phyloP scores from a whole-genome alignment of 2,329 filamentous ascomycete species.

The Diplodia seriata region DNA sequence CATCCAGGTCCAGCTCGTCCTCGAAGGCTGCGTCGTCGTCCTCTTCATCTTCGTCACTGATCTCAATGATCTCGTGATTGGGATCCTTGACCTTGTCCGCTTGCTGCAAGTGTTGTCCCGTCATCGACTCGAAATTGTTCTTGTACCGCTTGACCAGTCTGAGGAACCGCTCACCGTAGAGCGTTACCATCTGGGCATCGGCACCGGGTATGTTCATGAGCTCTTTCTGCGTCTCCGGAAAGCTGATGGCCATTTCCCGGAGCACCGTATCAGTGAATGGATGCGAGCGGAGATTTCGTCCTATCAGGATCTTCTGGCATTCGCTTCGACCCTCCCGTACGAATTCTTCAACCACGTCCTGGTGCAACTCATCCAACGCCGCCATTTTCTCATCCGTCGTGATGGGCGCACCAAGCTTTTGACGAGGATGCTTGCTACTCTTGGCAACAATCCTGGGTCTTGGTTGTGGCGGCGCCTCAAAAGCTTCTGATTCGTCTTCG shows the following conservation, averaged over 20 bases:
- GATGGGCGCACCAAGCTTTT: conserved; percentile 64
- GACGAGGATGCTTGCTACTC: conserved; percentile 35
- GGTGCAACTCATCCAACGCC: conserved; percentile 65
- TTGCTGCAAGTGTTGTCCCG: conserved; percentile 41
- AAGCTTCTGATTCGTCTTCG: conserved; percentile 53
- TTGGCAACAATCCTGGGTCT: conserved; percentile 33
- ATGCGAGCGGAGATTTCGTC: conserved; percentile 62
- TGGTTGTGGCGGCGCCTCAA: conserved; percentile 50
- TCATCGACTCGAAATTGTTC: conserved; percentile 44
- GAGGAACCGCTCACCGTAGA: conserved; percentile 68
- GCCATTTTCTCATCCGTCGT: conserved; percentile 62
- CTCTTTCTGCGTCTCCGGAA: conserved; percentile 66
- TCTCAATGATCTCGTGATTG: conserved; percentile 51
- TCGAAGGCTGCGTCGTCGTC: conserved; percentile 34
- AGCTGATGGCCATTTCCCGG: conserved; percentile 74
- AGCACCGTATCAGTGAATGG: conserved; percentile 74
- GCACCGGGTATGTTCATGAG: conserved; percentile 72
- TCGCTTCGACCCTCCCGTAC: conserved; percentile 65
- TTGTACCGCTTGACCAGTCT: conserved; percentile 61
- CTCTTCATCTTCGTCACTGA: conserved; percentile 44
- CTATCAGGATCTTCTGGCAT: conserved; percentile 68
- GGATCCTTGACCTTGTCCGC: conserved; percentile 46
- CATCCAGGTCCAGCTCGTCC: conserved; percentile 24
- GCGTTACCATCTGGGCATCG: conserved; percentile 65
- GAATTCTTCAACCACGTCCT: conserved; percentile 69